Conservation (phyloP, 108 stramenopile species). For the Chaetoceros tenuissimus region DNA sequence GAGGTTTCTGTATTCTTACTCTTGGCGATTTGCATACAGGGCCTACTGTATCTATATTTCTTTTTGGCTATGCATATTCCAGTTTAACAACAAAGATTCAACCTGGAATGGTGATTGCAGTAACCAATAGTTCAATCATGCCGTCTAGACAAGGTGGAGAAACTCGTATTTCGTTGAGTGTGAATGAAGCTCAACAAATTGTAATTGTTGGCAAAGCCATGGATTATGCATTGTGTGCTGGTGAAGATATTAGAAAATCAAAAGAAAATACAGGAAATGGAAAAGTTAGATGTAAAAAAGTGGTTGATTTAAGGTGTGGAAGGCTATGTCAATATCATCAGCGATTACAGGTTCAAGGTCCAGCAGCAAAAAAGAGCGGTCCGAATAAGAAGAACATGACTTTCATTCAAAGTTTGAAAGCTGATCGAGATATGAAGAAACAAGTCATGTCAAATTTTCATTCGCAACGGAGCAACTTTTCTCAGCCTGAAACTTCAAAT, state of each 20-base stretch:
- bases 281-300: constrained; percentile 29
- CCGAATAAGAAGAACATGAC: not conserved
- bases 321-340: constrained; percentile 48
- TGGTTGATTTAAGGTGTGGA: constrained; percentile 46
- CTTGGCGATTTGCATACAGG: constrained; percentile 53
- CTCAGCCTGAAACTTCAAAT: not conserved
- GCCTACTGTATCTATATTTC: constrained; percentile 51
- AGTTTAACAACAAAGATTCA: constrained; percentile 15
- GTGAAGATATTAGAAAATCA: constrained; percentile 21
- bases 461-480: not conserved
- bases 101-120: constrained; percentile 46
- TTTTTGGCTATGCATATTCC: constrained; percentile 72
- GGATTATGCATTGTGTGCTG: constrained; percentile 66
- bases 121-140: constrained; percentile 47
- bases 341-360: constrained; percentile 11
- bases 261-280: constrained; percentile 22
- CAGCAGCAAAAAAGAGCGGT: not conserved
- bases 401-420: not conserved
- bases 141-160: constrained; percentile 17
- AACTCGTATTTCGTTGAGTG: constrained; percentile 44
- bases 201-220: constrained; percentile 51
- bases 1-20: constrained; percentile 54
- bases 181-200: constrained; percentile 44
- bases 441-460: not conserved
- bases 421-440: not conserved